Evolutionary conservation across 257 asterid genomes (phyloP).

Genomic region (Solanum stenotomum): DNA sequence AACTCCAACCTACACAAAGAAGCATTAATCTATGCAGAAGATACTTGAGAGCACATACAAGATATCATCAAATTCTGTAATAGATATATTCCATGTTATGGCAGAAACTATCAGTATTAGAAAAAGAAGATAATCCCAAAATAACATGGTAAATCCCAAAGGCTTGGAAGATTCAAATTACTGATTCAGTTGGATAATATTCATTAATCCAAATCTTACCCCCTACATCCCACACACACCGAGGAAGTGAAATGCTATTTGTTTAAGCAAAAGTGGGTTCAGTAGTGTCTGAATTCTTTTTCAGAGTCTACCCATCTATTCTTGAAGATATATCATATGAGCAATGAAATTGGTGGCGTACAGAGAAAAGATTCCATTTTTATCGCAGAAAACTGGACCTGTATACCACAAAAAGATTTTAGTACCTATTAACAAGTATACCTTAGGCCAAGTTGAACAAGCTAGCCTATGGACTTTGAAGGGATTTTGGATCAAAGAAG

Average conservation of each 20-base stretch:
- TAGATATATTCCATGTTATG: neutral
- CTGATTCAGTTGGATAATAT: neutral
- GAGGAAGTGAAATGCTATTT: neutral
- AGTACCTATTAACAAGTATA: neutral
- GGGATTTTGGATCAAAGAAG: neutral
- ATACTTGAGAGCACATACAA: neutral
- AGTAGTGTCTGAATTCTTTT: neutral
- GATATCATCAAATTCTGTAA: neutral
- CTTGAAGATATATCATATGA: neutral
- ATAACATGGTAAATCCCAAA: neutral
- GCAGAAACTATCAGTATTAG: neutral
- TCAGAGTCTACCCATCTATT: neutral
- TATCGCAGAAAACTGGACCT: neutral
- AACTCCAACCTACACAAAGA: slow-evolving; percentile 62
- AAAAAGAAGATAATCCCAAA: neutral
- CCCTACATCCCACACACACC: neutral
- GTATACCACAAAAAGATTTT: neutral
- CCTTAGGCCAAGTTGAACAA: neutral
- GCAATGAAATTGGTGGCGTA: neutral
- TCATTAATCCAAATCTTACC: neutral
- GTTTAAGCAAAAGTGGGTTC: neutral
- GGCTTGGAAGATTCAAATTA: neutral
- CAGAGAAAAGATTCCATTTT: neutral
- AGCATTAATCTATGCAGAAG: neutral
- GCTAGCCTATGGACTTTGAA: neutral